Percentiles rank a stretch among this genome's conserved stretches.
These are phyloP conservation scores for Colletotrichum limetticola DNA, from an alignment of 2,329 filamentous ascomycete species.

Conservation along the genomic window DNA sequence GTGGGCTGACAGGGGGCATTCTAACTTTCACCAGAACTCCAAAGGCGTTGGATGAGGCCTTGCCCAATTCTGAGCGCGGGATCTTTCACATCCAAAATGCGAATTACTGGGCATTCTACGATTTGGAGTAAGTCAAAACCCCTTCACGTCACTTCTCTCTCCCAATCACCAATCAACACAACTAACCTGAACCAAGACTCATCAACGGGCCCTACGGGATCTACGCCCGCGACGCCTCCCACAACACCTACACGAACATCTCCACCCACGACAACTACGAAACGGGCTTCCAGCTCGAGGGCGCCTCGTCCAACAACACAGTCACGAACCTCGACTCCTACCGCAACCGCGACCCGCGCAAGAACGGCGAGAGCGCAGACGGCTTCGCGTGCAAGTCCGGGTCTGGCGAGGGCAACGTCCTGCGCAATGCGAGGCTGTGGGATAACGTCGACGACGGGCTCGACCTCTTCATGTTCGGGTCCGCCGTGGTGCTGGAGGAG, in stretches of 20 bases:
- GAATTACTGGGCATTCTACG: conserved; percentile 57
- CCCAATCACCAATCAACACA: neutral
- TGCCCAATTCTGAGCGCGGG: conserved; percentile 53
- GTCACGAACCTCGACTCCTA: conserved; percentile 53
- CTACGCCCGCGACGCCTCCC: conserved; percentile 44
- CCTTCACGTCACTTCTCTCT: no score
- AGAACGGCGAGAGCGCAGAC: conserved; percentile 60
- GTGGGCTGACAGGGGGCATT: neutral
- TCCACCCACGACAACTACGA: conserved; percentile 49
- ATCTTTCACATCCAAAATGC: conserved; percentile 55
- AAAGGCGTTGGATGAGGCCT: conserved; percentile 47
- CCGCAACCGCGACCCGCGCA: conserved; percentile 54
- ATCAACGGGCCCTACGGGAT: conserved; percentile 48
- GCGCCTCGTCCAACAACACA: conserved; percentile 45
- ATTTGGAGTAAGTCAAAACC: conserved; percentile 40
- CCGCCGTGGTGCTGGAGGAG: conserved; percentile 53
- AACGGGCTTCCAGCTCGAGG: conserved; percentile 46
- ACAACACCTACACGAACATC: conserved; percentile 46
- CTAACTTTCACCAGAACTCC: conserved; percentile 44
- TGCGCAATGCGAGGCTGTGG: conserved; percentile 56
- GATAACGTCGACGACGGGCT: conserved; percentile 60
- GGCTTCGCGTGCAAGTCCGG: conserved; percentile 59
- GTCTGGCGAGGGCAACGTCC: conserved; percentile 54
- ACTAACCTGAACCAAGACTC: conserved; percentile 22
- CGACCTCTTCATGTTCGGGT: conserved; percentile 54